phyloP scores from a whole-genome alignment of 2,329 filamentous ascomycete genomes.

The Pestalotiopsis sp. region DNA sequence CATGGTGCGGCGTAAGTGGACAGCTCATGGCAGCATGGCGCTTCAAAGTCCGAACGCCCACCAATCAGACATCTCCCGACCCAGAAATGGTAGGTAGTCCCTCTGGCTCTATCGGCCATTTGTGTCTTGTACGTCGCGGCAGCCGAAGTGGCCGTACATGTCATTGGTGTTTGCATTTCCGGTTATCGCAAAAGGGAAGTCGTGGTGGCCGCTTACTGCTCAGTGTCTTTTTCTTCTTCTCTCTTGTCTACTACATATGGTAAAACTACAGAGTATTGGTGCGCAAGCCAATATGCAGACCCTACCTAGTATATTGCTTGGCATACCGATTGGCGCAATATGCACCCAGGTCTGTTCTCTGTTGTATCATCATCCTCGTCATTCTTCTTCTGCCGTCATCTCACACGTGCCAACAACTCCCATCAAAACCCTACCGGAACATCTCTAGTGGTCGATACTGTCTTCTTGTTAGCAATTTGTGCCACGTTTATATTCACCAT shows the following conservation, averaged over 20 bases:
- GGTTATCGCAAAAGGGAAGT: neutral
- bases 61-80: neutral
- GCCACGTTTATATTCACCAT: neutral
- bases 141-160: neutral
- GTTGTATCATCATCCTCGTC: neutral
- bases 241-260: neutral
- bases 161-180: neutral
- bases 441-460: slow-evolving; percentile 44
- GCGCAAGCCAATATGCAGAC: neutral
- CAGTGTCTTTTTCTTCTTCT: neutral
- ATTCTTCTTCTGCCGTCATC: neutral
- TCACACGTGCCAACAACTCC: neutral
- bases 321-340: neutral
- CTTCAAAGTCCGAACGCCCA: neutral
- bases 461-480: slow-evolving; percentile 16
- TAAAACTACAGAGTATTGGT: neutral
- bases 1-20: neutral
- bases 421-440: neutral
- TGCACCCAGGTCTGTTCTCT: neutral
- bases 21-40: neutral
- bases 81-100: slow-evolving; percentile 1
- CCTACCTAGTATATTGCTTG: neutral
- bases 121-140: neutral
- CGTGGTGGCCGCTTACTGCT: slow-evolving; percentile 3
- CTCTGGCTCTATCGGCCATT: neutral